Percentiles rank a stretch among this genome's conserved stretches.
phyloP scores from a whole-genome alignment of 768 basidiomycete species.

The Russula olivacea region DNA sequence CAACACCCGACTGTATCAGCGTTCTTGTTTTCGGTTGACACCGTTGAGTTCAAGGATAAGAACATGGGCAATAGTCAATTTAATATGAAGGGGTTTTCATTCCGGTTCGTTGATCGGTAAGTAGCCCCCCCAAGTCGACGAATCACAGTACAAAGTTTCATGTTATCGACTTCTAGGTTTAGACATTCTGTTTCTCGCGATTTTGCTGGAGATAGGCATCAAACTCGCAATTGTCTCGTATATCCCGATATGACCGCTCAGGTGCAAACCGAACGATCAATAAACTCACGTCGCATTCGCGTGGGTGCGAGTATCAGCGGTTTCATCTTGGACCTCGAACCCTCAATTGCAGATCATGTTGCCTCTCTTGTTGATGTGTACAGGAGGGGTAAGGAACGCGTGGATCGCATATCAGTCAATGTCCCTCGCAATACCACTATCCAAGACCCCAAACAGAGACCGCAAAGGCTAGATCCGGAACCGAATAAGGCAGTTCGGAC shows the following conservation, averaged over 20 bases:
- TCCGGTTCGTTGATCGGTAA: slow-evolving; percentile 81
- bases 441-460: slow-evolving; percentile 6
- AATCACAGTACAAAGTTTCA: slow-evolving; percentile 7
- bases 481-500: slow-evolving; percentile 36
- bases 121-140: slow-evolving; percentile 23
- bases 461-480: slow-evolving; percentile 18
- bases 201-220: slow-evolving; percentile 64
- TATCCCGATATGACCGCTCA: slow-evolving; percentile 81
- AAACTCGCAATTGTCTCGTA: slow-evolving; percentile 62
- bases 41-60: slow-evolving; percentile 64
- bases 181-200: slow-evolving; percentile 64
- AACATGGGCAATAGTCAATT: slow-evolving; percentile 77
- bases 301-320: slow-evolving; percentile 71
- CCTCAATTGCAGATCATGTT: slow-evolving; percentile 68
- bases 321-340: slow-evolving; percentile 79
- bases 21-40: slow-evolving; percentile 78
- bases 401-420: slow-evolving; percentile 58
- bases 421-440: slow-evolving; percentile 40
- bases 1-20: slow-evolving; percentile 56
- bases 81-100: slow-evolving; percentile 62
- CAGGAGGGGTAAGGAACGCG: slow-evolving; percentile 69
- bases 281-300: slow-evolving; percentile 48
- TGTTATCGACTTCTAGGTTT: slow-evolving; percentile 47
- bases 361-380: slow-evolving; percentile 85
- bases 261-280: slow-evolving; percentile 50